Evolutionary conservation across 2,329 filamentous ascomycete species (phyloP), one percentile per base, ranked within the genome.

Genomic region (Fusarium sp.): DNA sequence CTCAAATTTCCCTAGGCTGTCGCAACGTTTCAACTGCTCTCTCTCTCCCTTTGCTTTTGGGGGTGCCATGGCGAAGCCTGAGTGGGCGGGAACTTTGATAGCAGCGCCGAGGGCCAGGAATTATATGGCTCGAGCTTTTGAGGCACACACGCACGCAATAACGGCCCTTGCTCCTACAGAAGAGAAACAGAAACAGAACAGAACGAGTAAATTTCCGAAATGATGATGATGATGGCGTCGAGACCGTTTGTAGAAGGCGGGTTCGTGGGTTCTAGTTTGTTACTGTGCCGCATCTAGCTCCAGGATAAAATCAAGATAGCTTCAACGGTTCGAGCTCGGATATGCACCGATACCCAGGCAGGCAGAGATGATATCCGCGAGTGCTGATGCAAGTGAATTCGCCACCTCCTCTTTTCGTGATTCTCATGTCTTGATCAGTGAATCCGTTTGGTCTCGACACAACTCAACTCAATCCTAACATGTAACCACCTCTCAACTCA

Each of bases 1-100:
- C 48, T n/a, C 36, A 42, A 50, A 35, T 47, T 54, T 45, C 35
- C 45, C n/a, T 54, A 18, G 39, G 45, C 35, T 44, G 57, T 41
- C 57, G 70, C 70, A 73, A 70, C 66, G 59, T 73, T 73, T 73
- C 66, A 71, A 68, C 51, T 26, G 31, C 33, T 60, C 30, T 28
- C 35, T 28, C 18, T 26, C 24, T 28, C 18, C 22, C 24, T 36
- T 36, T 51, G 48, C 31, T 51, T 39, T 60, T n/a, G 36, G 36
- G 45, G 69, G 42, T 48, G 42, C 39, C 42, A 54, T 56, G 55
- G 44, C 48, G 45, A 67, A 53, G 41, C 50, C 28, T 72, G 36
- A 61, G 36, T 61, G 54, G 68, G 22, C 39, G 36, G 48, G 44
- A 14, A 44, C 33, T 18, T 30, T 59, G 20, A 41, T 39, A 51